Conservation (phyloP, 1,139 yeast species). For the Debaryomycetaceae sp. region DNA sequence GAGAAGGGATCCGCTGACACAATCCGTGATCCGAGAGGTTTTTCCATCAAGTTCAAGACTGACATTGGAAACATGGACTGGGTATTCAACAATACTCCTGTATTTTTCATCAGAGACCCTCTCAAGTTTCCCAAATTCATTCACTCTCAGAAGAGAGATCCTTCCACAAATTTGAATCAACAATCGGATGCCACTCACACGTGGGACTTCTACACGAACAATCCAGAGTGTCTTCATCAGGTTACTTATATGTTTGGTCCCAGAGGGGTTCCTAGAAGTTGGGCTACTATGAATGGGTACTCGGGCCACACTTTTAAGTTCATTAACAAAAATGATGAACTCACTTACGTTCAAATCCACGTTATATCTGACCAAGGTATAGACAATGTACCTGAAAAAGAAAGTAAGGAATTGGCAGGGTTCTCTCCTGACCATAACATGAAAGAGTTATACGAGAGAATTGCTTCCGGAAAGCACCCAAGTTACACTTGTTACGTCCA, state of each 20-base stretch:
- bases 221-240: slow-evolving; percentile 64
- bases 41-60: slow-evolving; percentile 53
- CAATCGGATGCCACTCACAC: slow-evolving; percentile 47
- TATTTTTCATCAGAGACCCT: slow-evolving; percentile 59
- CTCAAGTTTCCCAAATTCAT: slow-evolving; percentile 55
- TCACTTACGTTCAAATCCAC: slow-evolving; percentile 68
- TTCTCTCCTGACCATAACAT: slow-evolving; percentile 62
- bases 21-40: slow-evolving; percentile 59
- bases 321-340: slow-evolving; percentile 59
- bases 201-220: slow-evolving; percentile 68
- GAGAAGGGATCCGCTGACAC: slow-evolving; percentile 57
- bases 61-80: slow-evolving; percentile 60
- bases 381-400: slow-evolving; percentile 52
- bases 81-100: slow-evolving; percentile 61
- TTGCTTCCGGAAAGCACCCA: slow-evolving; percentile 59
- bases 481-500: slow-evolving; percentile 66
- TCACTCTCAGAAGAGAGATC: slow-evolving; percentile 68
- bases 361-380: slow-evolving; percentile 60
- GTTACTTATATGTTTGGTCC: slow-evolving; percentile 62
- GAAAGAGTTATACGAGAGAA: slow-evolving; percentile 53
- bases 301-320: slow-evolving; percentile 77
- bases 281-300: slow-evolving; percentile 68
- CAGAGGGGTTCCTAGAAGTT: slow-evolving; percentile 68
- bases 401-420: slow-evolving; percentile 55
- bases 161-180: slow-evolving; percentile 45